A percentile compares a stretch with the other conserved stretches of the same genome.
Evolutionary conservation across 768 basidiomycete species (phyloP).

Genomic region (Neoboletus subvelutipes): DNA sequence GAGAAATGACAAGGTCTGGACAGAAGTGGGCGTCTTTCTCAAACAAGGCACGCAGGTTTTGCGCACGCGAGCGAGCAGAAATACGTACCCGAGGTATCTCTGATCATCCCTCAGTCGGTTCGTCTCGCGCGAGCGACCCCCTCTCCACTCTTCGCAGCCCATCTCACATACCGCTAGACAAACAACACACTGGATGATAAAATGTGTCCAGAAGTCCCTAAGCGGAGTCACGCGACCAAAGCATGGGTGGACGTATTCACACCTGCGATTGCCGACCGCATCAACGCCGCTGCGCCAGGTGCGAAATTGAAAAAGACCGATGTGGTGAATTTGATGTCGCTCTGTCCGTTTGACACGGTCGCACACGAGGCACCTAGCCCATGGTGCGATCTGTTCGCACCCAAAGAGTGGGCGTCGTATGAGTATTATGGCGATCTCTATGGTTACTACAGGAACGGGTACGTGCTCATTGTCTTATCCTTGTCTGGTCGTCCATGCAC

Average conservation of each 20-base stretch:
- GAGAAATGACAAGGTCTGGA: neutral
- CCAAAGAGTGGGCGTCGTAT: too few species aligned
- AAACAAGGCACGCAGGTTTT: conserved; percentile 34
- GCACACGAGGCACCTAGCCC: conserved; percentile 32
- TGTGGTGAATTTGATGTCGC: conserved; percentile 7
- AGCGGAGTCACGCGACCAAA: conserved; percentile 40
- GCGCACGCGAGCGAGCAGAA: conserved; percentile 45
- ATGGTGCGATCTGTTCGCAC: too few species aligned
- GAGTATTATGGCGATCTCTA: too few species aligned
- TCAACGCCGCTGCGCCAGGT: conserved; percentile 62
- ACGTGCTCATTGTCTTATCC: too few species aligned
- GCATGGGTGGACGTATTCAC: conserved; percentile 56
- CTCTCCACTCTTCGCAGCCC: neutral
- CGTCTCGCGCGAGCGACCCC: conserved; percentile 11
- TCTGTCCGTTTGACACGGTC: neutral
- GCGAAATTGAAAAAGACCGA: conserved; percentile 56
- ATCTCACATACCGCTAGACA: conserved; percentile 26
- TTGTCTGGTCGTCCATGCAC: too few species aligned
- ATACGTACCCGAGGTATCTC: conserved; percentile 47
- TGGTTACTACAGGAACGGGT: too few species aligned
- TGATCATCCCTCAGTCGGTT: conserved; percentile 57
- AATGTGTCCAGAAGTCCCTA: conserved; percentile 57
- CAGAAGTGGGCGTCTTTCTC: neutral
- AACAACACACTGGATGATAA: conserved; percentile 68
- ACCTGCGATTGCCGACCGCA: conserved; percentile 48